Percentiles rank a stretch among this genome's conserved stretches.
These are phyloP conservation scores for Talinum fruticosum DNA, from an alignment of 148 eudicot species.

Conservation along the genomic window DNA sequence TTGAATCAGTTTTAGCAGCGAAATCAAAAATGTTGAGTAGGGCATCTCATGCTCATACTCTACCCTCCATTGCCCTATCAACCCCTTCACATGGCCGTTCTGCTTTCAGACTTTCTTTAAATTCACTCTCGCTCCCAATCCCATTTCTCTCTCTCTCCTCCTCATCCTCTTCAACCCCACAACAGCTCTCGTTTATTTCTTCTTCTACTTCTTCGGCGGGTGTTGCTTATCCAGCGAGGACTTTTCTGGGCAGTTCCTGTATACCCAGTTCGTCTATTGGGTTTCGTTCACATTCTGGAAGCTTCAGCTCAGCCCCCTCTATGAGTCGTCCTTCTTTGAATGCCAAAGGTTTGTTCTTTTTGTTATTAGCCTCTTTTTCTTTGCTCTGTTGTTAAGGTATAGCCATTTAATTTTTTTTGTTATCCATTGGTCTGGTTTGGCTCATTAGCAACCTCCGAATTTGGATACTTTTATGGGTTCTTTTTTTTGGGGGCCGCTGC, in stretches of 20 bases:
- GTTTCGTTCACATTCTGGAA: conserved; percentile 6
- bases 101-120: conserved; percentile 22
- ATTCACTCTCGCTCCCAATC: conserved; percentile 22
- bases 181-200: background rate
- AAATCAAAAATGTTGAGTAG: conserved; percentile 18
- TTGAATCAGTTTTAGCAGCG: background rate
- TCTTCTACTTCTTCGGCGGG: background rate
- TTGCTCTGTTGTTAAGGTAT: background rate
- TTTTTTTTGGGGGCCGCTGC: background rate
- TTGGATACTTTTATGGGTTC: background rate
- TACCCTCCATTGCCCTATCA: conserved; percentile 24
- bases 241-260: conserved; percentile 9
- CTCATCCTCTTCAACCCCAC: conserved; percentile 19
- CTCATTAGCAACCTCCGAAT: too few relatives aligned
- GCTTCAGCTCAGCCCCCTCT: conserved; percentile 19
- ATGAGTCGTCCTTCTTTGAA: conserved; percentile 32
- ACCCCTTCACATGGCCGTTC: conserved; percentile 12
- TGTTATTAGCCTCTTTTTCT: background rate
- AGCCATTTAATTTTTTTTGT: background rate
- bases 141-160: conserved; percentile 20
- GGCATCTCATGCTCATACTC: conserved; percentile 25
- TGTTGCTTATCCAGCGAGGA: background rate
- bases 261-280: conserved; percentile 22
- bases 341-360: conserved; percentile 26
- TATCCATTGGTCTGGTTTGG: background rate